Percentiles rank a stretch among this genome's conserved stretches.
phyloP scores from a whole-genome alignment of 1,284 basidiomycete genomes.

The Heliocybe sulcata region DNA sequence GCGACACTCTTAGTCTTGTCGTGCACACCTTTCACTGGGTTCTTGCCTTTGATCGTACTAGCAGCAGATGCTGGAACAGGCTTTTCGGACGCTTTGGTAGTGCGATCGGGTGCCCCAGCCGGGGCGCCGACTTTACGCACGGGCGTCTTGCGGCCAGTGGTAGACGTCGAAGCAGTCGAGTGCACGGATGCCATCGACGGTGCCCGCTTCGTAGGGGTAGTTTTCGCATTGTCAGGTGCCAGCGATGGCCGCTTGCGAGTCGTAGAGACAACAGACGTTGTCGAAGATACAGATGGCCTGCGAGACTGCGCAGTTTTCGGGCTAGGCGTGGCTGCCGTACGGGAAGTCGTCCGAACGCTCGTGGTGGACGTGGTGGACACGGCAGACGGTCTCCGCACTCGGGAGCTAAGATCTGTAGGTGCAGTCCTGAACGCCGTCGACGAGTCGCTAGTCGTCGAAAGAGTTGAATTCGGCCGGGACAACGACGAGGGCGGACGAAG shows the following conservation, averaged over 20 bases:
- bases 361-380: conserved; percentile 31
- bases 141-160: conserved; percentile 17
- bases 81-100: conserved; percentile 5
- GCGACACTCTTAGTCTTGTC: conserved; percentile 22
- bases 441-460: conserved; percentile 43
- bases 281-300: conserved; percentile 17
- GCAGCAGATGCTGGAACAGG: conserved; percentile 4
- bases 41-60: conserved; percentile 19
- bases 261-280: conserved; percentile 10
- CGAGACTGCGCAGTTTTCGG: conserved; percentile 14
- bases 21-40: conserved; percentile 16
- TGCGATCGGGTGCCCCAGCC: conserved; percentile 8
- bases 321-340: conserved; percentile 16
- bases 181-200: conserved; percentile 23
- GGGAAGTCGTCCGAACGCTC: conserved; percentile 25
- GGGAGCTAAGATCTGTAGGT: conserved; percentile 10
- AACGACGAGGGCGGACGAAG: conserved; percentile 14
- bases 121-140: conserved; percentile 10
- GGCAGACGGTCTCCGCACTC: conserved; percentile 26
- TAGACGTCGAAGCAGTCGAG: conserved; percentile 24
- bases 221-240: conserved; percentile 16
- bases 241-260: conserved; percentile 10
- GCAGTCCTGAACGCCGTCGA: conserved; percentile 54
- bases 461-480: conserved; percentile 34
- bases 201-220: conserved; percentile 16